phyloP scores from a whole-genome alignment of 495 filamentous ascomycete species.

The Parmelia sp. region DNA sequence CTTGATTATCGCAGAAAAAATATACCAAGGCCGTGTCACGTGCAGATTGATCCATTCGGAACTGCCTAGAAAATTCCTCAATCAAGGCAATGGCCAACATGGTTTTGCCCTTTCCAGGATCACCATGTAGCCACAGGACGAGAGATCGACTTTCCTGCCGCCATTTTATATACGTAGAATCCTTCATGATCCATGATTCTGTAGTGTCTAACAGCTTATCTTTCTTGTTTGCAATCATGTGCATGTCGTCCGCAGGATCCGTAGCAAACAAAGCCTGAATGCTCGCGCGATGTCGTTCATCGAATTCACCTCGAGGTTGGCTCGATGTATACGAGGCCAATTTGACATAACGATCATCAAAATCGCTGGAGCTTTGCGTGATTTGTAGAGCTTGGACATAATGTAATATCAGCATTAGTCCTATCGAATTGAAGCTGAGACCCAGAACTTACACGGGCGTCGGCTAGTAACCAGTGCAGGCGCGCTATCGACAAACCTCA shows the following conservation, averaged over 20 bases:
- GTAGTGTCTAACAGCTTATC: neutral
- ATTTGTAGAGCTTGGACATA: neutral
- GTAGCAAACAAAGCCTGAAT: neutral
- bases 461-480: neutral
- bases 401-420: neutral
- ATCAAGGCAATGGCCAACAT: neutral
- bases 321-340: too few relatives aligned
- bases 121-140: neutral
- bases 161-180: neutral
- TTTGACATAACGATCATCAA: too few relatives aligned
- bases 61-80: neutral
- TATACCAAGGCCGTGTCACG: neutral
- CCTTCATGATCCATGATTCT: neutral
- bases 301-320: too few relatives aligned
- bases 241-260: neutral
- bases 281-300: neutral
- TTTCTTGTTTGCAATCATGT: neutral
- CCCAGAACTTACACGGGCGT: neutral
- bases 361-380: too few relatives aligned
- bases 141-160: neutral
- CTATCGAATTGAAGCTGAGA: too few relatives aligned
- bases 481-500: neutral
- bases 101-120: constrained; percentile 2
- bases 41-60: neutral
- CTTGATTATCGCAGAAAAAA: constrained; percentile 2